Evolutionary conservation across 768 basidiomycete species (phyloP).

Genomic region (Tulasnella calospora): DNA sequence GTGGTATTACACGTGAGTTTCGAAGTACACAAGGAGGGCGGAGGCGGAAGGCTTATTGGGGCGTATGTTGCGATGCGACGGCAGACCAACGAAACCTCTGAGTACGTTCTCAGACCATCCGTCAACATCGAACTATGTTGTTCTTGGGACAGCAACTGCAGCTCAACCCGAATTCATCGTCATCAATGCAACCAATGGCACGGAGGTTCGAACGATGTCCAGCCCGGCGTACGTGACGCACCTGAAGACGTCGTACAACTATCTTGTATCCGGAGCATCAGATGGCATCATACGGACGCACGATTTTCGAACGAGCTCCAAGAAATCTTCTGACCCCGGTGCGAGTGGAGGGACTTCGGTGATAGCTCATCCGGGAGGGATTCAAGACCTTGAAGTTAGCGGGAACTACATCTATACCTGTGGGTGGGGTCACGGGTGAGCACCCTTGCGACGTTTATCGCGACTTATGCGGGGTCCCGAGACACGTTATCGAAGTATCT

Average conservation of each 20-base stretch:
- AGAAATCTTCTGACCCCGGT: constrained; percentile 39
- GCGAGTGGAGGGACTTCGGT: constrained; percentile 47
- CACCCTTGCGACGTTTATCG: background rate
- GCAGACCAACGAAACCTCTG: constrained; percentile 28
- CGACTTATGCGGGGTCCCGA: background rate
- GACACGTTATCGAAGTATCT: constrained; percentile 18
- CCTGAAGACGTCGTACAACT: constrained; percentile 59
- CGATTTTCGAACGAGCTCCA: constrained; percentile 57
- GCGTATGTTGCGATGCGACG: background rate
- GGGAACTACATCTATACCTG: constrained; percentile 83
- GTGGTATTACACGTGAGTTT: constrained; percentile 66
- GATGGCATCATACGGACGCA: constrained; percentile 73
- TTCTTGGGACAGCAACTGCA: constrained; percentile 48
- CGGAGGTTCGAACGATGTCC: constrained; percentile 51
- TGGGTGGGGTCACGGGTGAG: constrained; percentile 78
- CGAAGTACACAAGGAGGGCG: background rate
- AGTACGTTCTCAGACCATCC: constrained; percentile 32
- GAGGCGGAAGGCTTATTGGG: background rate
- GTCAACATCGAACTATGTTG: constrained; percentile 50
- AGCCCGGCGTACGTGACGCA: constrained; percentile 59
- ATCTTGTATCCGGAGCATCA: constrained; percentile 60
- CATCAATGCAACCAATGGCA: constrained; percentile 70
- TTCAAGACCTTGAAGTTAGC: constrained; percentile 73
- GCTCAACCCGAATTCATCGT: constrained; percentile 57
- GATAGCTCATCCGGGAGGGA: constrained; percentile 74